These are phyloP conservation scores for Hylodesmum podocarpum DNA, from an alignment of 306 rosid genomes.

Conservation along the genomic window DNA sequence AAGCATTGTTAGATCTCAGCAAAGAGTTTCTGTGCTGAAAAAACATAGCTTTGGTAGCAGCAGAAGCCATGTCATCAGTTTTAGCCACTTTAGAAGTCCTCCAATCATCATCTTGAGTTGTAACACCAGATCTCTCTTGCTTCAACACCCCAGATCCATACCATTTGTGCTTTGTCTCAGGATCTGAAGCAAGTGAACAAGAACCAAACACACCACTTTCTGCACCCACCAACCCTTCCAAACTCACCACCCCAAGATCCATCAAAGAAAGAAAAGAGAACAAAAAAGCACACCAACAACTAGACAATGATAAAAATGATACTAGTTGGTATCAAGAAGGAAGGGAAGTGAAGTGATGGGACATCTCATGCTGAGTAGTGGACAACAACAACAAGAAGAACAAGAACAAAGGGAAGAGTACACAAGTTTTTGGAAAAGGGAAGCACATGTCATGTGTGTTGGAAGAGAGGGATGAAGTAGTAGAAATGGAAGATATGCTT, in stretches of 20 bases:
- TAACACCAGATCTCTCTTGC: conserved; percentile 68
- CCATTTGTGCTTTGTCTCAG: conserved; percentile 62
- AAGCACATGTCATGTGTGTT: conserved; percentile 44
- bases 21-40: conserved; percentile 39
- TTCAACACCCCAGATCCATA: conserved; percentile 72
- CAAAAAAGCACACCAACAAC: neutral
- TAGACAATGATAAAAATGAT: neutral
- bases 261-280: conserved; percentile 18
- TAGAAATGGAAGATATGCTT: conserved; percentile 33
- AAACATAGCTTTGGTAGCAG: conserved; percentile 48
- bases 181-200: conserved; percentile 53
- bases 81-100: conserved; percentile 55
- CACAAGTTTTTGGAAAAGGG: conserved; percentile 30
- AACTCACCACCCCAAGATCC: conserved; percentile 85
- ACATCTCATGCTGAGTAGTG: conserved; percentile 29
- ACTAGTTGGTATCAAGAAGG: neutral
- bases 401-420: neutral
- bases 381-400: neutral
- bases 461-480: neutral
- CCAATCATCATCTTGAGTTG: conserved; percentile 50
- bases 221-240: conserved; percentile 70
- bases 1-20: conserved; percentile 54
- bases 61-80: conserved; percentile 39
- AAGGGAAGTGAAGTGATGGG: conserved; percentile 26
- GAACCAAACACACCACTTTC: conserved; percentile 39